Evolutionary conservation across 441 rosid genomes (phyloP).

Genomic region (Populus hybrid): DNA sequence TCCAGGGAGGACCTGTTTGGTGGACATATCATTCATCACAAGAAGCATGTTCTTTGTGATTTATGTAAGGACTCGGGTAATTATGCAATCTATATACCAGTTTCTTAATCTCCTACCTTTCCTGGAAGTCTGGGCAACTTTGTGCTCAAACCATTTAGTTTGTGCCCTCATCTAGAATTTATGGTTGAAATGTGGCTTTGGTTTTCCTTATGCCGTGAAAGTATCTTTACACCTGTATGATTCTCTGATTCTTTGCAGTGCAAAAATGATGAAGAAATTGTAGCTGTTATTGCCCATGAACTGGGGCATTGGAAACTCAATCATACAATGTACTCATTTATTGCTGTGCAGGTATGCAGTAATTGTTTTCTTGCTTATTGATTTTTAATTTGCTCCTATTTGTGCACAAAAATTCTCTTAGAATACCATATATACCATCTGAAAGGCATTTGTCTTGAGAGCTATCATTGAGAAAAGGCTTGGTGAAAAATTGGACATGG

Average conservation of each 20-base stretch:
- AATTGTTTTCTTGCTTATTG: slow-evolving; percentile 5
- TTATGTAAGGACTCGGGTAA: not conserved
- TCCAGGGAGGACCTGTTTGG: not conserved
- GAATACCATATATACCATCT: not conserved
- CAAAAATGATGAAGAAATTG: slow-evolving; percentile 86
- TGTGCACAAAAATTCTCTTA: not conserved
- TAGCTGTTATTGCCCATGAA: slow-evolving; percentile 96
- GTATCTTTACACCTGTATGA: not conserved
- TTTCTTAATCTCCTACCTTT: not conserved
- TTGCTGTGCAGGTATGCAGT: slow-evolving; percentile 75
- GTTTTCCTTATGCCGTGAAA: slow-evolving; percentile 1
- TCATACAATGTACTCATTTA: slow-evolving; percentile 86
- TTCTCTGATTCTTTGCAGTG: slow-evolving; percentile 51
- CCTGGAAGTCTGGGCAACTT: not conserved
- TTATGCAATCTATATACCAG: not conserved
- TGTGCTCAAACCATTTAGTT: not conserved
- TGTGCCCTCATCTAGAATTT: not conserved
- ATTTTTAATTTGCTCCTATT: not conserved
- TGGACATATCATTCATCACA: not conserved
- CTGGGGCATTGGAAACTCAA: slow-evolving; percentile 98
- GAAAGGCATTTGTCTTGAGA: not conserved
- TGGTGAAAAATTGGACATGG: not conserved
- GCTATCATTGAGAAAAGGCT: not conserved
- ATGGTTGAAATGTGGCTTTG: not conserved
- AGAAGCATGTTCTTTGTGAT: not conserved